Base-by-base conservation (phyloP, 2,329 filamentous ascomycete genomes). In the Fusarium sp. region DNA sequence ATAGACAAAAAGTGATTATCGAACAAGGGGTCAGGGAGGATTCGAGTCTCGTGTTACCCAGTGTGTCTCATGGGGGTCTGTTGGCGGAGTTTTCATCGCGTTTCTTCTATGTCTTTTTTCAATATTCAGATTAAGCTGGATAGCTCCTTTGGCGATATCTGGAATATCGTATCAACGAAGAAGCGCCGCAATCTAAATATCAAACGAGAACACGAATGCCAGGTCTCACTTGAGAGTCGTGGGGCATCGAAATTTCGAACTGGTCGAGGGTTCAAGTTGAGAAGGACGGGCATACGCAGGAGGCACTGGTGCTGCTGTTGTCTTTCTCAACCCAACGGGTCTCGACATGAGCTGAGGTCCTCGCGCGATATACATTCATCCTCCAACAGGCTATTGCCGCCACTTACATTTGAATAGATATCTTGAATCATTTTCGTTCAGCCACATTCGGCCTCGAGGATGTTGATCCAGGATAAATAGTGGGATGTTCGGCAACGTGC, bases 1-100 rank as follows among this genome's bases (percentile, higher is more conserved):
- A 78, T 35, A 64, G 36, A 57, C 42, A 39, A 59, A 75, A 77
- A 49, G 76, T 70, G 75, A 65, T 64, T 68, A 76, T 61, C 76
- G 67, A 28, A 49, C 56, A 44, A 67, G 67, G 69, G 56, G 63
- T 39, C 26, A 36, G 36, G n/a, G 33, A 54, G 36, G 48, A 62
- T 60, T 72, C 52, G 68, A 72, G 33, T 42, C 39, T 54, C 36
- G 59, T 72, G 51, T 26, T 58, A 73, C 71, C 48, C 48, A 67
- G 38, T 71, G 66, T 49, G 45, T n/a, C 38, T 65, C 41, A 64
- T 60, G 69, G 33, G 36, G 49, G 52, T 38, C 35, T 51, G 12
- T 18, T 48, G 60, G 48, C 31, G 11, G 33, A 68, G 52, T 28
- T 51, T 51, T 51, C 12, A 20, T n/a, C 22, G 31, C 9, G n/a